Evolutionary conservation across 2,329 filamentous ascomycete species (phyloP), one percentile per base, ranked within the genome.

Genomic region (Seiridium unicorne): DNA sequence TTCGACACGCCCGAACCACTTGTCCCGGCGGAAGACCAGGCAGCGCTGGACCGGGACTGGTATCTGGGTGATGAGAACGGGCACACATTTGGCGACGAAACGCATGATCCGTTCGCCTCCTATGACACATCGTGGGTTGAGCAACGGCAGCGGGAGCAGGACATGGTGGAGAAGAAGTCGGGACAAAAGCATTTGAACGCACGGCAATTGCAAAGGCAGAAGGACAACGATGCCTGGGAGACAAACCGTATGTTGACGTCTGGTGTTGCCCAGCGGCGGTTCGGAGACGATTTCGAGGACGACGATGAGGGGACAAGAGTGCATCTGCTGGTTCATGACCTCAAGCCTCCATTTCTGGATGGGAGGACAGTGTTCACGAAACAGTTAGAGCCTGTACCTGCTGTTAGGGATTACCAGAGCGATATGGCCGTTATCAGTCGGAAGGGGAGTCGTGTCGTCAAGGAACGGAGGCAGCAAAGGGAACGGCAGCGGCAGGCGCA

Each of bases 341-440:
- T 99, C 44, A 90, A 92, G 64, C 95, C 95, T 8, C 96, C 95
- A 0, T 99, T 99, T 70, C 79, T 99, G 53, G 94, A 99, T 76
- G 95, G 95, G 32, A 88, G 93, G 68, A 98, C 90, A 26, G 90
- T 99, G 60, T 99, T 99, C 73, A 99, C 95, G 3, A 98, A 97
- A 75, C 96, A 99, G 74, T 75, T 98, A 31, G 95, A 99, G 61
- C 96, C 95, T 0, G 91, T 99, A 1, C 92, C 94, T 0, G 96
- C 95, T 0, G 91, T 99, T 11, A 86, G 90, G 57, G 95, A 99
- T 73, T 89, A 91, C 34, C 94, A 98, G 75, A 99, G 96, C 72
- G 95, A 99, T 71, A 97, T 99, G 95, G 95, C 95, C 1, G 93
- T 99, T 1, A 98, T 98, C 69, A 96, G 93, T 77, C 86, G 94